phyloP scores from a whole-genome alignment of 495 filamentous ascomycete genomes.

The Penicillium coffeae region DNA sequence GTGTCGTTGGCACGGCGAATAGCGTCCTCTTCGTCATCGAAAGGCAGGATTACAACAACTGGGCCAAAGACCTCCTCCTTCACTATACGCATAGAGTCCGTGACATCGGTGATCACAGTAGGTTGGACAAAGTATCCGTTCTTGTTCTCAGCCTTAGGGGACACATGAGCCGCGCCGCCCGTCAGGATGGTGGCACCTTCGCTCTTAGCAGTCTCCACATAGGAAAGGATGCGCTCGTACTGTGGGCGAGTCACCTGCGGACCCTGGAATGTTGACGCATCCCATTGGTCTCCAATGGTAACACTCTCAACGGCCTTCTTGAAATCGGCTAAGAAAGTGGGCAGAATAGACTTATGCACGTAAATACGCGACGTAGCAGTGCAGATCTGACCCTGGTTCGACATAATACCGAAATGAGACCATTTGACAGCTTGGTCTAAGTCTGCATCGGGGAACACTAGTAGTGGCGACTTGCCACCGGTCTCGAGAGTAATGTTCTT shows the following conservation, averaged over 20 bases:
- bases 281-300: slow-evolving; percentile 77
- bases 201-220: slow-evolving; percentile 69
- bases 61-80: slow-evolving; percentile 85
- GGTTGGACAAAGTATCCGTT: slow-evolving; percentile 68
- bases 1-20: slow-evolving; percentile 79
- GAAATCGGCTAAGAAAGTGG: slow-evolving; percentile 68
- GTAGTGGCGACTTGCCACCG: slow-evolving; percentile 78
- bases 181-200: slow-evolving; percentile 75
- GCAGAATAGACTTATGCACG: slow-evolving; percentile 75
- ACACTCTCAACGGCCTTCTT: slow-evolving; percentile 58
- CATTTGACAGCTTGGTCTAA: slow-evolving; percentile 82
- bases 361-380: slow-evolving; percentile 81
- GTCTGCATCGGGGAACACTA: slow-evolving; percentile 84
- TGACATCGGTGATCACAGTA: slow-evolving; percentile 68
- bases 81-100: slow-evolving; percentile 61
- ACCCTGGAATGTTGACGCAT: slow-evolving; percentile 70
- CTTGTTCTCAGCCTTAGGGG: slow-evolving; percentile 39
- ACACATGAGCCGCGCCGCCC: slow-evolving; percentile 68
- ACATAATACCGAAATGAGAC: slow-evolving; percentile 68
- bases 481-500: slow-evolving; percentile 62
- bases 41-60: slow-evolving; percentile 74
- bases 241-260: slow-evolving; percentile 83
- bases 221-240: slow-evolving; percentile 75
- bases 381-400: slow-evolving; percentile 84
- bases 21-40: slow-evolving; percentile 81